phyloP scores from a whole-genome alignment of 2,329 filamentous ascomycete species.

The Exophiala lecanii-corni region DNA sequence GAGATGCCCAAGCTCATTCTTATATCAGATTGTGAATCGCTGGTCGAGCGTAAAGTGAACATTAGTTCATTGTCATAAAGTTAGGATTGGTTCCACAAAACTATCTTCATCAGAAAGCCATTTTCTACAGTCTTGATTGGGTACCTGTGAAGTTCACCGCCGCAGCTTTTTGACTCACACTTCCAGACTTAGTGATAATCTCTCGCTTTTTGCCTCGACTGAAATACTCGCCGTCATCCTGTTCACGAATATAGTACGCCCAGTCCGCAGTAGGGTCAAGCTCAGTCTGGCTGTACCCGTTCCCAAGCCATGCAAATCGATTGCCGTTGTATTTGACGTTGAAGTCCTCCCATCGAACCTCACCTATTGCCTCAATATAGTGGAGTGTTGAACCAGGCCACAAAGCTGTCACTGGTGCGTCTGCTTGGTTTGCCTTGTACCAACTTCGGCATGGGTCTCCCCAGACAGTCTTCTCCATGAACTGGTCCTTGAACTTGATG shows the following conservation, averaged over 20 bases:
- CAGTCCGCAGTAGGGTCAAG: constrained; percentile 38
- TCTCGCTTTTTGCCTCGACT: neutral
- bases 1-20: neutral
- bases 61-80: too few species aligned
- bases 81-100: too few species aligned
- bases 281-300: constrained; percentile 40
- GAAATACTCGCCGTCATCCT: constrained; percentile 5
- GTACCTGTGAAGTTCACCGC: neutral
- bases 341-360: constrained; percentile 37
- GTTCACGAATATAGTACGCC: constrained; percentile 33
- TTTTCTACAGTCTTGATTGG: neutral
- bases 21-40: neutral
- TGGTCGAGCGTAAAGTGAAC: neutral
- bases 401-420: constrained; percentile 11
- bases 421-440: constrained; percentile 14
- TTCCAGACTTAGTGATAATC: neutral
- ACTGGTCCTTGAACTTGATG: constrained; percentile 11
- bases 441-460: constrained; percentile 16
- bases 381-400: constrained; percentile 29
- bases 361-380: constrained; percentile 31
- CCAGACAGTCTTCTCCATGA: constrained; percentile 17
- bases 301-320: constrained; percentile 39
- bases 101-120: too few species aligned
- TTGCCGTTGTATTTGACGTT: constrained; percentile 34
- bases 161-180: neutral